Conservation (phyloP, 202 grass and related monocot genomes). For the Panicum hallii region DNA sequence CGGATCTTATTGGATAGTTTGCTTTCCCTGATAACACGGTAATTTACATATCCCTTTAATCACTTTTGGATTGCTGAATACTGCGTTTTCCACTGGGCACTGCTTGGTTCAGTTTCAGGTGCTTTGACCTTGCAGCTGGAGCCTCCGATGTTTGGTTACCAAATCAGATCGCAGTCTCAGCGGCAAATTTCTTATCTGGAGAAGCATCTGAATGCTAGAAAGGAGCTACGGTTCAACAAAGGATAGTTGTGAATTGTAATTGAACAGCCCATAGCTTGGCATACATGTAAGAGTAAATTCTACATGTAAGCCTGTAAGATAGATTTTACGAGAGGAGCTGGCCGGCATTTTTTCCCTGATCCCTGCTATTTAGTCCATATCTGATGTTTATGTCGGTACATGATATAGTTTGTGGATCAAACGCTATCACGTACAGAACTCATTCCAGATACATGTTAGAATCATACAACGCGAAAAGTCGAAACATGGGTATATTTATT, state of each 20-base stretch:
- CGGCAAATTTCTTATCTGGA: background rate
- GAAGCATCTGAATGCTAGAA: slow-evolving; percentile 14
- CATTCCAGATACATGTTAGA: too few relatives aligned
- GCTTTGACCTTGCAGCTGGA: slow-evolving; percentile 2
- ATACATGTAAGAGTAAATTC: background rate
- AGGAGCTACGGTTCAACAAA: background rate
- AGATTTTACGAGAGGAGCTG: background rate
- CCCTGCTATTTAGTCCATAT: background rate
- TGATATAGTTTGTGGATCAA: too few relatives aligned
- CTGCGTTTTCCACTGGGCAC: background rate
- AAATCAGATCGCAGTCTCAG: slow-evolving; percentile 11
- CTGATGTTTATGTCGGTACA: background rate
- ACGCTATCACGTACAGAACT: too few relatives aligned
- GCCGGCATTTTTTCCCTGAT: background rate
- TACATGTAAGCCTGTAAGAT: background rate
- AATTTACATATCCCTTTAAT: background rate
- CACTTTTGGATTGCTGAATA: background rate
- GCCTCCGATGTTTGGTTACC: background rate
- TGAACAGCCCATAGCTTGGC: slow-evolving; percentile 9
- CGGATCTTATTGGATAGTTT: background rate
- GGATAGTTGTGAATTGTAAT: slow-evolving; percentile 6
- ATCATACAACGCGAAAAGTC: too few relatives aligned
- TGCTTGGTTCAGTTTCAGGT: slow-evolving; percentile 16
- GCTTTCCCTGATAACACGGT: background rate
- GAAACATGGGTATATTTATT: too few relatives aligned